Conservation (phyloP, 1,284 basidiomycete genomes). For the Apiotrichum mycotoxinovorans region DNA sequence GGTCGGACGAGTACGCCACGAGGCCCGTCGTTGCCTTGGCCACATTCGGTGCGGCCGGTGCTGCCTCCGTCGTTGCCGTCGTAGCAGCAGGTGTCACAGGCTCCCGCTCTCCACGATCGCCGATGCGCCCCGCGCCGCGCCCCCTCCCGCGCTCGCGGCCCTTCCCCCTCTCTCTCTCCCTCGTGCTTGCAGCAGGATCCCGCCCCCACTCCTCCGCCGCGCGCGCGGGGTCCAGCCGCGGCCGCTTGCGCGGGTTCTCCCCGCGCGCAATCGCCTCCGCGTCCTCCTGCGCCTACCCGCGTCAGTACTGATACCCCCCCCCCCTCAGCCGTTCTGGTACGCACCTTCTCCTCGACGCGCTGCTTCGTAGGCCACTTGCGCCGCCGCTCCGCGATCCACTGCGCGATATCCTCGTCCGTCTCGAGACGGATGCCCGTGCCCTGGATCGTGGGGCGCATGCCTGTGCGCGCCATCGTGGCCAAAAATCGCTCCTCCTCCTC, state of each 20-base stretch:
- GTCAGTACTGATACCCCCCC: not conserved
- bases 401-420: slow-evolving; percentile 72
- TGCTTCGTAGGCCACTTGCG: slow-evolving; percentile 71
- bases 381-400: slow-evolving; percentile 83
- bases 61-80: not conserved
- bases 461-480: slow-evolving; percentile 60
- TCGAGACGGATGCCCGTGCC: slow-evolving; percentile 74
- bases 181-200: slow-evolving; percentile 5
- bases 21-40: not conserved
- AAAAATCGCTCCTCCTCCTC: slow-evolving; percentile 59
- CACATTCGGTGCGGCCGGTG: not conserved
- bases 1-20: not conserved
- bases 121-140: not conserved
- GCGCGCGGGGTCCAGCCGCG: slow-evolving; percentile 32
- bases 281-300: slow-evolving; percentile 58
- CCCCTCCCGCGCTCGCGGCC: slow-evolving; percentile 8
- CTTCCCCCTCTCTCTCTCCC: not conserved
- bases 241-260: slow-evolving; percentile 55
- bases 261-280: slow-evolving; percentile 74
- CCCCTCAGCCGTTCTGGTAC: slow-evolving; percentile 7
- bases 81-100: not conserved
- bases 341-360: slow-evolving; percentile 66
- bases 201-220: slow-evolving; percentile 46
- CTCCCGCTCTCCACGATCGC: not conserved
- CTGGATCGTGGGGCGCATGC: slow-evolving; percentile 60